phyloP scores from a whole-genome alignment of 306 rosid species.

The Pyrus communis region DNA sequence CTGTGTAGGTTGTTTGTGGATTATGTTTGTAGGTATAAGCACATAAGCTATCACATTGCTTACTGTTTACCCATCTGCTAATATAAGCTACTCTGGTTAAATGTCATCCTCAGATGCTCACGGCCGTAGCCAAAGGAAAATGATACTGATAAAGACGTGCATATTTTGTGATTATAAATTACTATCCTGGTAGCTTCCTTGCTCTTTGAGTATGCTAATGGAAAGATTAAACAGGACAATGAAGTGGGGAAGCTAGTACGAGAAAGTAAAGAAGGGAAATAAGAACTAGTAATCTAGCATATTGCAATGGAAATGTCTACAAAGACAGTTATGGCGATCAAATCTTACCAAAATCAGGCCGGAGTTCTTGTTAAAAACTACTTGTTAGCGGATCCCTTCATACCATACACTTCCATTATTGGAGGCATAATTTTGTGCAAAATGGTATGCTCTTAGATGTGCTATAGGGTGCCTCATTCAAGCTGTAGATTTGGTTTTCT shows the following conservation, averaged over 20 bases:
- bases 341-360: conserved; percentile 54
- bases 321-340: conserved; percentile 33
- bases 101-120: background rate
- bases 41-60: background rate
- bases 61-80: background rate
- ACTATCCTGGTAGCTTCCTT: background rate
- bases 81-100: conserved; percentile 4
- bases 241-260: conserved; percentile 17
- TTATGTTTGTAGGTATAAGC: background rate
- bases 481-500: background rate
- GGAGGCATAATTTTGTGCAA: conserved; percentile 49
- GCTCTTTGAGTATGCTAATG: background rate
- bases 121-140: background rate
- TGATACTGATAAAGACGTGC: background rate
- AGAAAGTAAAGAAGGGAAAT: conserved; percentile 8
- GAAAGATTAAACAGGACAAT: conserved; percentile 11
- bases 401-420: conserved; percentile 41
- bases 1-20: background rate
- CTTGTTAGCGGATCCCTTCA: conserved; percentile 35
- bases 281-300: conserved; percentile 6
- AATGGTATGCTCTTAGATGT: conserved; percentile 26
- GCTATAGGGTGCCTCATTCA: background rate
- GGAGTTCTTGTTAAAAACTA: conserved; percentile 30
- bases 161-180: background rate
- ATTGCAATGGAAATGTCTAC: conserved; percentile 20